Conservation (phyloP, 1,139 yeast species). For the Taphrina communis region DNA sequence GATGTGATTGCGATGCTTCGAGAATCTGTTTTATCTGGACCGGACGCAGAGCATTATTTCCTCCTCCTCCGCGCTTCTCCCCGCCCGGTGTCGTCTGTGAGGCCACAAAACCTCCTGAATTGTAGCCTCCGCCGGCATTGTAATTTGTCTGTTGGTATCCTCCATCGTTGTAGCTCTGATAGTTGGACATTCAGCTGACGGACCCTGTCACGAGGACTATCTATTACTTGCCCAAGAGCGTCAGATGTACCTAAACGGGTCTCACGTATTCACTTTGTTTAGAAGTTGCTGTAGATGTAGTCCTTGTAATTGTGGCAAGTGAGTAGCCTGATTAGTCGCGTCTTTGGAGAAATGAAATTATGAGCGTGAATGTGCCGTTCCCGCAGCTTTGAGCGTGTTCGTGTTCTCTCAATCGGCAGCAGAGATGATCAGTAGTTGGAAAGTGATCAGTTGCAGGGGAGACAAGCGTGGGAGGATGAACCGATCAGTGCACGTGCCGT, state of each 20-base stretch:
- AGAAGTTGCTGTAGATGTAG: no score
- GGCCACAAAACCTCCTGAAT: constrained; percentile 35
- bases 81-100: constrained; percentile 36
- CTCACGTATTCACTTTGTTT: no score
- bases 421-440: not conserved
- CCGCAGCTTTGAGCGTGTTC: not conserved
- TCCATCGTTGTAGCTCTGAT: constrained; percentile 26
- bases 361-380: constrained; percentile 16
- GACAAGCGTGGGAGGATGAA: constrained; percentile 1
- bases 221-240: no score
- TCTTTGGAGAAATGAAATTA: constrained; percentile 13
- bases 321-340: constrained; percentile 3
- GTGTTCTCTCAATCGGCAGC: not conserved
- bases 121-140: constrained; percentile 36
- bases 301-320: not conserved
- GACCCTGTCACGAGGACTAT: no score
- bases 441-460: not conserved
- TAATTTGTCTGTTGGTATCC: constrained; percentile 35
- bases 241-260: no score
- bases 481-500: constrained; percentile 1
- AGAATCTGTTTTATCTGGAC: constrained; percentile 81
- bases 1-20: constrained; percentile 68
- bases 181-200: constrained; percentile 9
- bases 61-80: constrained; percentile 12
- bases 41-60: constrained; percentile 58